phyloP scores from a whole-genome alignment of 257 asterid genomes.

The Fraxinus excelsior region DNA sequence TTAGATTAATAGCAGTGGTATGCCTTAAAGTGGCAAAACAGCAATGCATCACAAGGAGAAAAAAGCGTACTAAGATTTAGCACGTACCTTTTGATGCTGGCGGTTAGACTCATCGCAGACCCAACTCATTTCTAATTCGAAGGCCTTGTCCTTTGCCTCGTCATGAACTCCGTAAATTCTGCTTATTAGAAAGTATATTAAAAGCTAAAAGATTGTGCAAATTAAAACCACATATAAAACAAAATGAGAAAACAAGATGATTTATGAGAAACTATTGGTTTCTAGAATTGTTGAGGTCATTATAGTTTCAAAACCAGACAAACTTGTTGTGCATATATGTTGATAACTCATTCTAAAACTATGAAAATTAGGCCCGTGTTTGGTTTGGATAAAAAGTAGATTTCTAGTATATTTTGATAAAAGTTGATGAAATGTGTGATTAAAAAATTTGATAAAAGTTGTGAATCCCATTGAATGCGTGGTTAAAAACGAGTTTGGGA shows the following conservation, averaged over 20 bases:
- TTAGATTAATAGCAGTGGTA: neutral
- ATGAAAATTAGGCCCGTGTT: neutral
- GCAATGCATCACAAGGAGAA: neutral
- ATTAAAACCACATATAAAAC: neutral
- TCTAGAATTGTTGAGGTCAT: neutral
- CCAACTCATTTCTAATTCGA: slow-evolving; percentile 97
- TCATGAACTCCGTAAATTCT: slow-evolving; percentile 97
- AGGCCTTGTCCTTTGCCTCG: slow-evolving; percentile 98
- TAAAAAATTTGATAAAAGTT: too few relatives aligned
- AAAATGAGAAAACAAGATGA: slow-evolving; percentile 5
- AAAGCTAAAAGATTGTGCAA: slow-evolving; percentile 2
- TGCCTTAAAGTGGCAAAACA: neutral
- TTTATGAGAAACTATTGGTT: slow-evolving; percentile 1
- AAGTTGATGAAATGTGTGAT: too few relatives aligned
- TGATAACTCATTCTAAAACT: neutral
- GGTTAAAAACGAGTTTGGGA: too few relatives aligned
- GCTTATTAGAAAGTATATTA: slow-evolving; percentile 25
- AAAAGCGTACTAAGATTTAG: neutral
- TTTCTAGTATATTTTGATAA: too few relatives aligned
- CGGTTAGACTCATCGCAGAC: slow-evolving; percentile 95
- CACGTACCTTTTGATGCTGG: slow-evolving; percentile 76
- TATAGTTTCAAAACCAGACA: neutral
- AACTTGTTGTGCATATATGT: neutral
- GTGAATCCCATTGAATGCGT: too few relatives aligned
- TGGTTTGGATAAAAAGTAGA: too few relatives aligned